Conservation (phyloP, 2,329 filamentous ascomycete genomes). For the Neocatenulostroma microsporum region DNA sequence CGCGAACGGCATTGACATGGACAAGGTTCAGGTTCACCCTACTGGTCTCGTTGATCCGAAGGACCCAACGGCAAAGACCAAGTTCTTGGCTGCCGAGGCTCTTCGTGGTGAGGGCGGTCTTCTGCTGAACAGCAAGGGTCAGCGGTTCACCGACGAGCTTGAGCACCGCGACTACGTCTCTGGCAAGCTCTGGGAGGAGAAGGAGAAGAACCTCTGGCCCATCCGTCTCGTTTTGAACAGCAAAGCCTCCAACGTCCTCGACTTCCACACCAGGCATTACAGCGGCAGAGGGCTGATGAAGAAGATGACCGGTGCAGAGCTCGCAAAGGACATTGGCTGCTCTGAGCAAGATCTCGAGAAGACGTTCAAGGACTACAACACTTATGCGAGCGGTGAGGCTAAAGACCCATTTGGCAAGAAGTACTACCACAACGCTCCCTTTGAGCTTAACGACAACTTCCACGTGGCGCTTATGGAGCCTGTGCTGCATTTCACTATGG, state of each 20-base stretch:
- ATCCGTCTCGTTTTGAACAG: slow-evolving; percentile 96
- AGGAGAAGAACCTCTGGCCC: slow-evolving; percentile 93
- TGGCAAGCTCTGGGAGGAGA: slow-evolving; percentile 99
- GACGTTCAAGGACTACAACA: slow-evolving; percentile 91
- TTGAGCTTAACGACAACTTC: slow-evolving; percentile 89
- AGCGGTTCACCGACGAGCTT: slow-evolving; percentile 97
- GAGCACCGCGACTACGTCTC: slow-evolving; percentile 99
- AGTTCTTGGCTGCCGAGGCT: slow-evolving; percentile 97
- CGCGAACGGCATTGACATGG: slow-evolving; percentile 97
- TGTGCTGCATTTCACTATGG: slow-evolving; percentile 99
- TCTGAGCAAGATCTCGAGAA: slow-evolving; percentile 76
- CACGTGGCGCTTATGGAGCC: slow-evolving; percentile 97
- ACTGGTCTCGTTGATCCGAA: slow-evolving; percentile 98
- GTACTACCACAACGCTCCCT: slow-evolving; percentile 94
- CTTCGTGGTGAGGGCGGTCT: slow-evolving; percentile 98
- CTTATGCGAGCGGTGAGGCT: slow-evolving; percentile 90
- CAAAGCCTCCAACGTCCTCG: slow-evolving; percentile 94
- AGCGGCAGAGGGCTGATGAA: slow-evolving; percentile 98
- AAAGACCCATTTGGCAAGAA: slow-evolving; percentile 98
- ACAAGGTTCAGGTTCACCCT: slow-evolving; percentile 98
- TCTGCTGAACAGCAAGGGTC: slow-evolving; percentile 84
- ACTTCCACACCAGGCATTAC: slow-evolving; percentile 99
- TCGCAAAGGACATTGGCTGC: slow-evolving; percentile 96
- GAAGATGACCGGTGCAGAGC: slow-evolving; percentile 93
- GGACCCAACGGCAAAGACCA: slow-evolving; percentile 95